A percentile compares a stretch with the other conserved stretches of the same genome.
Conservation (phyloP, 2,329 filamentous ascomycete species). For the Fusarium sp. region DNA sequence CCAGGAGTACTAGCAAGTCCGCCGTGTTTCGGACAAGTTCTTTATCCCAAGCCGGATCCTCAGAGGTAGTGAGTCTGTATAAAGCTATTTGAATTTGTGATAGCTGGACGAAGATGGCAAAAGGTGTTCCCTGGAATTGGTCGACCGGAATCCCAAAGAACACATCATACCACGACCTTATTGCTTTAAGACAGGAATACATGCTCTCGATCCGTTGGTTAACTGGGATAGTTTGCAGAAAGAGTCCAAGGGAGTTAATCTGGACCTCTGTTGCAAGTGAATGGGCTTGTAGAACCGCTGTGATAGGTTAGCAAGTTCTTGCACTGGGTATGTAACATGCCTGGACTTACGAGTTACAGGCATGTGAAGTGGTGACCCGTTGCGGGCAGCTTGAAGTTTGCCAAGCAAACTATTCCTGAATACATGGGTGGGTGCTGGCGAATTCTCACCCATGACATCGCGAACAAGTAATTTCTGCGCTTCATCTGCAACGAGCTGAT, state of each 20-base stretch:
- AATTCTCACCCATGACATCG: slow-evolving; percentile 48
- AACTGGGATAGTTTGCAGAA: slow-evolving; percentile 51
- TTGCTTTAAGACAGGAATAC: slow-evolving; percentile 53
- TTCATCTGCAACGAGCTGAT: slow-evolving; percentile 58
- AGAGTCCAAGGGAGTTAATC: slow-evolving; percentile 52
- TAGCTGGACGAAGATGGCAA: slow-evolving; percentile 52
- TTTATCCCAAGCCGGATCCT: slow-evolving; percentile 58
- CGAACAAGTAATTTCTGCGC: slow-evolving; percentile 50
- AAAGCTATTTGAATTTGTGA: slow-evolving; percentile 55
- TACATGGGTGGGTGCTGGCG: slow-evolving; percentile 50
- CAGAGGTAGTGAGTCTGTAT: slow-evolving; percentile 56
- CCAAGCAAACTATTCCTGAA: slow-evolving; percentile 50
- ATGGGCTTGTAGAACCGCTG: slow-evolving; percentile 51
- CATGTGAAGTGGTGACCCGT: slow-evolving; percentile 42
- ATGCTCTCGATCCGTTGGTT: slow-evolving; percentile 52
- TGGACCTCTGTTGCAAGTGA: slow-evolving; percentile 50
- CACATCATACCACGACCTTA: slow-evolving; percentile 54
- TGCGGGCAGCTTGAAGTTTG: slow-evolving; percentile 47
- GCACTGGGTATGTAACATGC: no score
- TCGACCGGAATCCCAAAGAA: slow-evolving; percentile 51
- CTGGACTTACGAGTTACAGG: slow-evolving; percentile 47
- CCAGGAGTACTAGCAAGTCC: slow-evolving; percentile 53
- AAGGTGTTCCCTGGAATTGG: slow-evolving; percentile 51
- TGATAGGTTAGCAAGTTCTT: slow-evolving; percentile 12
- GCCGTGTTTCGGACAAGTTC: slow-evolving; percentile 52